These are phyloP conservation scores for Pyrus betulifolia DNA, from an alignment of 306 rosid species.

Conservation along the genomic window DNA sequence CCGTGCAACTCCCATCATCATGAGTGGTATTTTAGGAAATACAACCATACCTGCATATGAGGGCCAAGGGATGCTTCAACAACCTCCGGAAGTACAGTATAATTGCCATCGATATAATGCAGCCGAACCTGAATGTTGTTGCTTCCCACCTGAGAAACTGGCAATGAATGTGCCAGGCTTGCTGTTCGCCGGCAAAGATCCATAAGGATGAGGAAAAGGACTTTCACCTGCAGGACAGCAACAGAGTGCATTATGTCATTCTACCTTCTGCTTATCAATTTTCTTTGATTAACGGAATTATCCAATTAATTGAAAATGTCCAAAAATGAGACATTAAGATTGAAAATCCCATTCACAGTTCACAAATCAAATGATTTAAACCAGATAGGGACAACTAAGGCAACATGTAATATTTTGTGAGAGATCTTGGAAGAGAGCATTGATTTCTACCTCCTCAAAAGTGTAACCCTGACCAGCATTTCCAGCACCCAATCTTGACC, in stretches of 20 bases:
- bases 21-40: background rate
- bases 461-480: conserved; percentile 99
- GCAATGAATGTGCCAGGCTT: conserved; percentile 64
- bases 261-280: background rate
- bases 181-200: conserved; percentile 86
- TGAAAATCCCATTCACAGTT: background rate
- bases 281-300: background rate
- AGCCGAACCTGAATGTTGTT: conserved; percentile 79
- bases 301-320: background rate
- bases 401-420: background rate
- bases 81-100: conserved; percentile 88
- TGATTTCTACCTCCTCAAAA: conserved; percentile 71
- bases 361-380: background rate
- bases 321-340: background rate
- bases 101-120: conserved; percentile 92
- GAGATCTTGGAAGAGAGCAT: background rate
- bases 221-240: conserved; percentile 61
- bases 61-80: conserved; percentile 93
- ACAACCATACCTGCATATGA: conserved; percentile 71
- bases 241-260: conserved; percentile 13
- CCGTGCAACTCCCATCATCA: conserved; percentile 6
- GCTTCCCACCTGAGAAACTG: conserved; percentile 91
- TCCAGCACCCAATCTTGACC: conserved; percentile 81
- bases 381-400: background rate
- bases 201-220: conserved; percentile 78